Conservation (phyloP, 2,329 filamentous ascomycete genomes). For the Diplocarpon mali region DNA sequence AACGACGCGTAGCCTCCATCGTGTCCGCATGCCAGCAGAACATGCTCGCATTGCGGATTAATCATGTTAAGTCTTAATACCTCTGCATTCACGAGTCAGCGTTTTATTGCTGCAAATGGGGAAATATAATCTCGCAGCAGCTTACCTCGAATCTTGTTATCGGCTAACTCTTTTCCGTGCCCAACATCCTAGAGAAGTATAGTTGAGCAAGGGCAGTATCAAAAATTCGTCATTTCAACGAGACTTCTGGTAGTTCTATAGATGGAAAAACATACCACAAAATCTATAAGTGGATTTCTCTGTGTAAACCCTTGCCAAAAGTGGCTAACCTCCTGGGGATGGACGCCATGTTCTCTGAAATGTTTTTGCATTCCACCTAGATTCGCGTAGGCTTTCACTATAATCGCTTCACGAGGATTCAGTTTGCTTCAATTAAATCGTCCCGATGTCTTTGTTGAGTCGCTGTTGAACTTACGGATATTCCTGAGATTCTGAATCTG, state of each 20-base stretch:
- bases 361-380: not conserved
- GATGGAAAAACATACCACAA: not conserved
- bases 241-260: too few species aligned
- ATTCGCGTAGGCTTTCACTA: constrained; percentile 2
- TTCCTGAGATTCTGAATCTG: not conserved
- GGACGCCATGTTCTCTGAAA: not conserved
- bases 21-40: not conserved
- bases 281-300: not conserved
- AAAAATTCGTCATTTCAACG: too few species aligned
- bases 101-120: not conserved
- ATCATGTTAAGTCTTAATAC: not conserved
- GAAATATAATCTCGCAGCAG: not conserved
- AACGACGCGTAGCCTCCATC: not conserved
- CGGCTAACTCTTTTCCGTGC: not conserved
- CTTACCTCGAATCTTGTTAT: constrained; percentile 4
- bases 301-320: constrained; percentile 1
- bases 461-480: not conserved
- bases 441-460: too few species aligned
- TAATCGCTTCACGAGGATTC: not conserved
- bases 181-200: not conserved
- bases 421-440: not conserved
- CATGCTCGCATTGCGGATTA: constrained; percentile 1
- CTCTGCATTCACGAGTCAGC: not conserved
- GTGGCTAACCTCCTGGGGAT: not conserved
- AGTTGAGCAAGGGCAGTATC: too few species aligned